Conservation (phyloP, 257 asterid species). For the Nemophila menziesii region DNA sequence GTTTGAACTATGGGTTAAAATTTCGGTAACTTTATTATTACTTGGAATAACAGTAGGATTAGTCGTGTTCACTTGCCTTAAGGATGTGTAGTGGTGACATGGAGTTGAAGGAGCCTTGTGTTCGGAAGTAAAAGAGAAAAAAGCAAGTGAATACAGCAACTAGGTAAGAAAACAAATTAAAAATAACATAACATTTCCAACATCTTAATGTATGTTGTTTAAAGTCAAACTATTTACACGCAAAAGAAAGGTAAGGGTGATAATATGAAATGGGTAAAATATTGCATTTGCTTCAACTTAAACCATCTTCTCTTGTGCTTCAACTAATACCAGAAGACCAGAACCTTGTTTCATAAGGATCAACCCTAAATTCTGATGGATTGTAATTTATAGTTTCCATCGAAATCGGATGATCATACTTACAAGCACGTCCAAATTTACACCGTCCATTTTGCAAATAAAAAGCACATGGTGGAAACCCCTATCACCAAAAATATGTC, state of each 20-base stretch:
- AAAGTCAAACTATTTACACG: too few species aligned
- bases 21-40: too few species aligned
- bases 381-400: constrained; percentile 32
- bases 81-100: too few species aligned
- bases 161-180: not conserved
- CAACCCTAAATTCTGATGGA: constrained; percentile 26
- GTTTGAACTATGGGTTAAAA: too few species aligned
- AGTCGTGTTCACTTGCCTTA: too few species aligned
- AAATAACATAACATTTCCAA: not conserved
- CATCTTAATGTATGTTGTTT: not conserved
- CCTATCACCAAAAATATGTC: constrained; percentile 23
- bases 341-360: constrained; percentile 13
- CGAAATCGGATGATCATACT: constrained; percentile 81
- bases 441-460: constrained; percentile 71
- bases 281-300: too few species aligned
- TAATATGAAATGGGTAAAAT: too few species aligned
- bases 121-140: not conserved
- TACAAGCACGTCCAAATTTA: constrained; percentile 77
- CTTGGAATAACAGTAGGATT: too few species aligned
- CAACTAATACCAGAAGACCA: constrained; percentile 13
- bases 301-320: too few species aligned
- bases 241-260: too few species aligned
- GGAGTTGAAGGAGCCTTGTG: too few species aligned
- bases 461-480: constrained; percentile 71
- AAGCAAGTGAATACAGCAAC: not conserved